A percentile compares a stretch with the other conserved stretches of the same genome.
Conservation (phyloP, 164 flowering plant genomes). For the Piper betle region DNA sequence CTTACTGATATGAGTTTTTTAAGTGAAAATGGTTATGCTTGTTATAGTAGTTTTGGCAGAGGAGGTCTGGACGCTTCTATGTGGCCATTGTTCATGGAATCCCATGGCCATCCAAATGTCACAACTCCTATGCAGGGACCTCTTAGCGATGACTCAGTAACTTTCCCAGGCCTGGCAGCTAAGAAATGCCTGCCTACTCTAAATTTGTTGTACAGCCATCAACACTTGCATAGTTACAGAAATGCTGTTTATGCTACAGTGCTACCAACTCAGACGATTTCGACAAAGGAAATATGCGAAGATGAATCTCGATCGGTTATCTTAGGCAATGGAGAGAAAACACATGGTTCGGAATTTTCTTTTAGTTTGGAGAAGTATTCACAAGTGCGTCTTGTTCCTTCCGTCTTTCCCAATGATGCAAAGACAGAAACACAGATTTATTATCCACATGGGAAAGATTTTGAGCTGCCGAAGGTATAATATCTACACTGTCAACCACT, state of each 20-base stretch:
- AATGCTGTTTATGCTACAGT: no score
- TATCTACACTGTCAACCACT: background rate
- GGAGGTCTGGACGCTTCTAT: slow-evolving; percentile 3
- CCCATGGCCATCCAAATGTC: slow-evolving; percentile 2
- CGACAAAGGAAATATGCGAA: no score
- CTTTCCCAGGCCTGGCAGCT: slow-evolving; percentile 2
- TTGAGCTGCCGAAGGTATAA: slow-evolving; percentile 2
- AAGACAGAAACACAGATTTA: slow-evolving; percentile 8
- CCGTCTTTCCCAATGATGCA: slow-evolving; percentile 4
- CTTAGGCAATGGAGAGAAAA: background rate
- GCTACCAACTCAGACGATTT: no score
- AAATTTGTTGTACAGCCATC: slow-evolving; percentile 4
- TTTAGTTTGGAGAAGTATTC: background rate
- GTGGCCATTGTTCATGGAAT: slow-evolving; percentile 4
- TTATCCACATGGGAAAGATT: slow-evolving; percentile 1
- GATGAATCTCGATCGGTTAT: background rate
- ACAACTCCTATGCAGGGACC: background rate
- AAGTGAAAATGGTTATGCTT: no score
- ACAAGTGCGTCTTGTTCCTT: background rate
- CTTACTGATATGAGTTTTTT: no score
- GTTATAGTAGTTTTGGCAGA: background rate
- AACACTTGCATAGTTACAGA: slow-evolving; percentile 9
- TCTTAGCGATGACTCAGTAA: slow-evolving; percentile 7
- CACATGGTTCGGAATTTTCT: background rate
- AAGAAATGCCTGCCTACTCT: slow-evolving; percentile 2